Conservation (phyloP, 2,329 filamentous ascomycete species). For the Elsinoe ampelina region DNA sequence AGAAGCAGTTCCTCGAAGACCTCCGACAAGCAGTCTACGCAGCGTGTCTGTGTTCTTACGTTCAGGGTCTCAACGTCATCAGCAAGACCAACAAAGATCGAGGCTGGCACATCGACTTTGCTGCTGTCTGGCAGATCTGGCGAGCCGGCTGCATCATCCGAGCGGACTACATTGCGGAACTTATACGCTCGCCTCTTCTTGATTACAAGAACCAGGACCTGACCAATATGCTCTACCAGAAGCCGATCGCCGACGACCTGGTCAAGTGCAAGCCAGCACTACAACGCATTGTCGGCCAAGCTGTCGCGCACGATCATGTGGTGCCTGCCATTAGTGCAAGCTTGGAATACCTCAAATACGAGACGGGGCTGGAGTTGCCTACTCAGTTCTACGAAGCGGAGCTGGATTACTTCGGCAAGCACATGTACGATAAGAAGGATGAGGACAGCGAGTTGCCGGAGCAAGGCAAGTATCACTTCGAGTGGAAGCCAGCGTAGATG, state of each 20-base stretch:
- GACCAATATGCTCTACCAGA: constrained; percentile 40
- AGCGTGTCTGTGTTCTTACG: constrained; percentile 52
- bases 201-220: constrained; percentile 27
- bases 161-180: constrained; percentile 53
- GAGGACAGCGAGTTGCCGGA: constrained; percentile 43
- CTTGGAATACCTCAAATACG: constrained; percentile 59
- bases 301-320: constrained; percentile 48
- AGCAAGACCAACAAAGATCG: constrained; percentile 48
- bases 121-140: constrained; percentile 52
- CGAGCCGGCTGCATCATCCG: constrained; percentile 63
- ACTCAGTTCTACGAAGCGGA: constrained; percentile 63
- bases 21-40: constrained; percentile 54
- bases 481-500: constrained; percentile 46
- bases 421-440: constrained; percentile 53
- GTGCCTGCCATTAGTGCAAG: constrained; percentile 52
- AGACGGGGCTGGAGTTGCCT: constrained; percentile 49
- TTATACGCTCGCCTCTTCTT: constrained; percentile 43
- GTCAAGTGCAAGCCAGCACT: constrained; percentile 41
- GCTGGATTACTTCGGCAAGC: constrained; percentile 61
- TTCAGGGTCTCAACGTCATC: constrained; percentile 58
- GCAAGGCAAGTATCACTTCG: constrained; percentile 54
- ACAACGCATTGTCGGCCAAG: constrained; percentile 48
- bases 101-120: constrained; percentile 49
- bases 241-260: constrained; percentile 45
- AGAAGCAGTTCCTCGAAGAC: constrained; percentile 44